These are phyloP conservation scores for Nitzschia inconspicua DNA, from an alignment of 108 stramenopile species.

Conservation along the genomic window DNA sequence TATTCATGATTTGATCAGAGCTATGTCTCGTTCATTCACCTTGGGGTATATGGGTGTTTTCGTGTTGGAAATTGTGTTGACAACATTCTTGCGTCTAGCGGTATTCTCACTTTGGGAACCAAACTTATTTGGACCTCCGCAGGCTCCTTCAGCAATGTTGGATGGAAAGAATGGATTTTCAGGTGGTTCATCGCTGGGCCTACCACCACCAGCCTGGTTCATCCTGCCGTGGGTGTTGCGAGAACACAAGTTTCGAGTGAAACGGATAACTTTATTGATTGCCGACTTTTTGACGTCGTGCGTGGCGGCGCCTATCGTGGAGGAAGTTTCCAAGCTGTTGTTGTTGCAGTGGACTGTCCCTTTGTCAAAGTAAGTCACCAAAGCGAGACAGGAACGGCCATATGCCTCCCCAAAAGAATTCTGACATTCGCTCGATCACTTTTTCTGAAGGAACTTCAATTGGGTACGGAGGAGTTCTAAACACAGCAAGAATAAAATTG, in stretches of 20 bases:
- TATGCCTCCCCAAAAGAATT: too few relatives aligned
- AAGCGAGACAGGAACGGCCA: background rate
- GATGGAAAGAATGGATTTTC: background rate
- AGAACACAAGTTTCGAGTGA: constrained; percentile 72
- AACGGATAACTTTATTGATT: constrained; percentile 81
- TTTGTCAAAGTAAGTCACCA: constrained; percentile 34
- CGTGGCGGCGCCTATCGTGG: constrained; percentile 78
- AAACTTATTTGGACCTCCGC: constrained; percentile 59
- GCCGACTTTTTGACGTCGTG: constrained; percentile 81
- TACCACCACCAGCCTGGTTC: constrained; percentile 33
- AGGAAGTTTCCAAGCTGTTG: constrained; percentile 80
- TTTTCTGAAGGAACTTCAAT: constrained; percentile 51
- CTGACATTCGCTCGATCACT: background rate
- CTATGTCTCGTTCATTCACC: constrained; percentile 71
- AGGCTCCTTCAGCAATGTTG: background rate
- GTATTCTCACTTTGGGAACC: constrained; percentile 76
- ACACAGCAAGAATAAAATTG: constrained; percentile 27
- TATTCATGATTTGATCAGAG: constrained; percentile 53
- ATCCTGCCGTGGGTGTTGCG: constrained; percentile 83
- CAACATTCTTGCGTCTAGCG: constrained; percentile 68
- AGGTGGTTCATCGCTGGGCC: too few relatives aligned
- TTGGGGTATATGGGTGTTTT: constrained; percentile 69
- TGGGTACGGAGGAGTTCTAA: constrained; percentile 36
- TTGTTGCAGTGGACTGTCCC: constrained; percentile 59
- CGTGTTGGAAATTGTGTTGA: constrained; percentile 56